These are phyloP conservation scores for Panicum virgatum DNA, from an alignment of 202 grass and related monocot species.

Conservation along the genomic window DNA sequence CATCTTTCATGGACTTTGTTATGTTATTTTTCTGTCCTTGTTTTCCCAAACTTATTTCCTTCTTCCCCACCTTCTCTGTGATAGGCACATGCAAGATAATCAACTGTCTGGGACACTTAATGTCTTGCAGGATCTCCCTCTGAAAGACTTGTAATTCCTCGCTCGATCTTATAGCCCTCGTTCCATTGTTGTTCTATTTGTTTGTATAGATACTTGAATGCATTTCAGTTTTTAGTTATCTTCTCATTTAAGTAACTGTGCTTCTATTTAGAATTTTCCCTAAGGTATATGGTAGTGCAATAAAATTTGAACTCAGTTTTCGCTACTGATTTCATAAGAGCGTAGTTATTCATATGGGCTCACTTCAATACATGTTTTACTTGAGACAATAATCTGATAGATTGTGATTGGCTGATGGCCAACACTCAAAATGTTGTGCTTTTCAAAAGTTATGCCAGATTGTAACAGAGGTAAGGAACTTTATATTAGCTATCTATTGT, in stretches of 20 bases:
- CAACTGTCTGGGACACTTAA: slow-evolving; percentile 72
- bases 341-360: slow-evolving; percentile 27
- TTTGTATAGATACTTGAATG: slow-evolving; percentile 4
- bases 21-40: neutral
- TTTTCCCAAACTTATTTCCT: slow-evolving; percentile 18
- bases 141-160: slow-evolving; percentile 79
- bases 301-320: neutral
- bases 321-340: neutral
- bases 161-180: slow-evolving; percentile 7
- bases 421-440: slow-evolving; percentile 12
- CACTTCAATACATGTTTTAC: slow-evolving; percentile 16
- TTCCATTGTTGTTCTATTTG: slow-evolving; percentile 8
- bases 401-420: neutral
- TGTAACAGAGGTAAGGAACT: neutral
- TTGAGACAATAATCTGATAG: slow-evolving; percentile 12
- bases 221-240: slow-evolving; percentile 1
- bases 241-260: neutral
- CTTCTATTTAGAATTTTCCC: no score
- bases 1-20: neutral
- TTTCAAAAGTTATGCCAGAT: neutral
- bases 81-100: slow-evolving; percentile 86
- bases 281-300: neutral
- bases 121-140: slow-evolving; percentile 78
- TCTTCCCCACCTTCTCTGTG: slow-evolving; percentile 27
- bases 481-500: neutral